Conservation (phyloP, 345 rosid species). For the Linum lewisii region DNA sequence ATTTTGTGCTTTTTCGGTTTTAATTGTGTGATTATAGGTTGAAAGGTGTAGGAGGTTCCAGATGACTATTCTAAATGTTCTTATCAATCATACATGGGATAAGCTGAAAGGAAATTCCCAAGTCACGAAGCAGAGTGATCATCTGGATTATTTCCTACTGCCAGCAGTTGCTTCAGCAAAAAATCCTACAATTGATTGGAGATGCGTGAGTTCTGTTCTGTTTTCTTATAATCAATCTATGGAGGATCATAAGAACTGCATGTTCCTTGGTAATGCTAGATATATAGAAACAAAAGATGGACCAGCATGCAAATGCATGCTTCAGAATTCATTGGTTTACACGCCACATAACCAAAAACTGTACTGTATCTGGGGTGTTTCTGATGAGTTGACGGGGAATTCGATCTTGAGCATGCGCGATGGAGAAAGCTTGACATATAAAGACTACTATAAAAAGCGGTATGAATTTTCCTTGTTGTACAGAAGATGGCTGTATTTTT, state of each 20-base stretch:
- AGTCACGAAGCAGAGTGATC: slow-evolving; percentile 19
- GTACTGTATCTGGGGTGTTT: slow-evolving; percentile 45
- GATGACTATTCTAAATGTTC: slow-evolving; percentile 45
- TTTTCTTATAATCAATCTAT: slow-evolving; percentile 17
- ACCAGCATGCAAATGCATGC: slow-evolving; percentile 34
- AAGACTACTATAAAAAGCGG: slow-evolving; percentile 43
- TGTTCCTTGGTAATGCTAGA: slow-evolving; percentile 19
- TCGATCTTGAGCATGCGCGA: slow-evolving; percentile 37
- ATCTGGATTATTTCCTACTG: slow-evolving; percentile 54
- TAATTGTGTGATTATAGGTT: slow-evolving; percentile 32
- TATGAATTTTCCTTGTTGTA: slow-evolving; percentile 14
- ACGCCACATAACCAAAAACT: slow-evolving; percentile 63
- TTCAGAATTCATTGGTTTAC: slow-evolving; percentile 51
- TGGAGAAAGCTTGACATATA: slow-evolving; percentile 36
- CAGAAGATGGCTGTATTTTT: background rate
- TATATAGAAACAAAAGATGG: slow-evolving; percentile 42
- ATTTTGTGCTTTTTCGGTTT: background rate
- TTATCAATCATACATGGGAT: slow-evolving; percentile 32
- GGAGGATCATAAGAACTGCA: slow-evolving; percentile 22
- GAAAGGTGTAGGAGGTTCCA: slow-evolving; percentile 58
- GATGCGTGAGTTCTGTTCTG: slow-evolving; percentile 29
- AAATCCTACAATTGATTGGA: slow-evolving; percentile 44
- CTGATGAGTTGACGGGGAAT: slow-evolving; percentile 36
- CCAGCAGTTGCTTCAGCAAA: slow-evolving; percentile 26
- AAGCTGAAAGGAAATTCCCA: slow-evolving; percentile 30